Conservation (phyloP, 2,329 filamentous ascomycete species). For the Amauroascus verrucosus region DNA sequence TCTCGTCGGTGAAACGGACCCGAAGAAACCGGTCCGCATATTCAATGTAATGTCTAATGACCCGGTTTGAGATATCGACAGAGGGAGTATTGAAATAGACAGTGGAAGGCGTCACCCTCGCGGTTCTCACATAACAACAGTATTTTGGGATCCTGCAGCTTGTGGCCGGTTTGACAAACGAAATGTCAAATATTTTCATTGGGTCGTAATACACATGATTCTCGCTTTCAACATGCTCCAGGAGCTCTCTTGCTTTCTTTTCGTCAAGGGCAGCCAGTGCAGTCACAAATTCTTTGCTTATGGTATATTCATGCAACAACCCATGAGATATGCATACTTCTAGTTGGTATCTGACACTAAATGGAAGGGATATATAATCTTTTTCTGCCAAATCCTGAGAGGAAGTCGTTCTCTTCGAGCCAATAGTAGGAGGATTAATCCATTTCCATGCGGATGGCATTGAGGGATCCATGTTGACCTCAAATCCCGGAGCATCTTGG, state of each 20-base stretch:
- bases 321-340: constrained; percentile 85
- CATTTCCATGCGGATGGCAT: constrained; percentile 29
- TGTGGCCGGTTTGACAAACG: constrained; percentile 37
- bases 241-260: constrained; percentile 50
- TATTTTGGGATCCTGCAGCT: constrained; percentile 54
- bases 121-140: constrained; percentile 66
- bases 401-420: constrained; percentile 25
- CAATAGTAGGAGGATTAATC: constrained; percentile 28
- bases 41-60: constrained; percentile 61
- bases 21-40: constrained; percentile 73
- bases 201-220: constrained; percentile 56
- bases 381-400: constrained; percentile 28
- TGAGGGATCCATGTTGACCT: constrained; percentile 14
- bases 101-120: constrained; percentile 71
- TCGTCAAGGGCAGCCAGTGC: constrained; percentile 46
- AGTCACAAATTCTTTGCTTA: constrained; percentile 57
- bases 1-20: constrained; percentile 82
- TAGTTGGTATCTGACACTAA: constrained; percentile 73
- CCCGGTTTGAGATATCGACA: constrained; percentile 78
- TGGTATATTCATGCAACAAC: constrained; percentile 63
- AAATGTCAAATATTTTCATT: constrained; percentile 57
- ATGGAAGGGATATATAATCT: constrained; percentile 45
- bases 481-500: constrained; percentile 36
- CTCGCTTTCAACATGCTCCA: constrained; percentile 63
- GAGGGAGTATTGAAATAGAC: constrained; percentile 67